Evolutionary conservation across 768 basidiomycete genomes (phyloP), one percentile per base, ranked within the genome.

Genomic region (button mushroom (Agaricus bisporus)): DNA sequence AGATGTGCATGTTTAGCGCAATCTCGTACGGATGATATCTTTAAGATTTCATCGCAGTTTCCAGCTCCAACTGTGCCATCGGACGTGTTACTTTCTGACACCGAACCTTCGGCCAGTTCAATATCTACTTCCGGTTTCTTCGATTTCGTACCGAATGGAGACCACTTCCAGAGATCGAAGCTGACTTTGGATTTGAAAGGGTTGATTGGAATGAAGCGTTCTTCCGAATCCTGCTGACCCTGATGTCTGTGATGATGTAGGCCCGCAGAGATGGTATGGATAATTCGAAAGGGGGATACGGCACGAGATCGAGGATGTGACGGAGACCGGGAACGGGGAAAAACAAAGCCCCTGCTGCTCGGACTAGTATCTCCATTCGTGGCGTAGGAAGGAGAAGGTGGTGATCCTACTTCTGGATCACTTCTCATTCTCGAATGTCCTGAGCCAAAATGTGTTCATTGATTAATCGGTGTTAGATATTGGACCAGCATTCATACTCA

Each of bases 221-320:
- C 81, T 51, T 81, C 79, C 6, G 70, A 67, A 9, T 56, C 32
- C 51, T 56, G 35, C 15, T 73, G 71, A 32, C 76, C 71, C 14
- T 73, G 71, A 32, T 76, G 72, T 4, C 41, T 29, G 15, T 15
- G 11, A 15, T 51, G 39, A 52, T 76, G 76, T 11, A 84, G 72
- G 9, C 74, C 71, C 0, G 78, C 66, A 17, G 77, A 71, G 72
- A 77, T 80, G 12, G 76, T 73, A 5, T 77, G 76, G 14, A 87
- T 71, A 15, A 83, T 69, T 9, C 83, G 78, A 0, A 86, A 67
- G 0, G 87, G 86, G 1, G 85, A 87, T 0, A 72, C 64, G 1
- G 70, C 66, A 7, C 82, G 75, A 15, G 80, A 81, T n/a, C 78
- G 77, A 7, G 75, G 48, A 10, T 41, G 41, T 26, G 53, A 54